Conservation (phyloP, 768 basidiomycete genomes). For the Boletus bicolor region DNA sequence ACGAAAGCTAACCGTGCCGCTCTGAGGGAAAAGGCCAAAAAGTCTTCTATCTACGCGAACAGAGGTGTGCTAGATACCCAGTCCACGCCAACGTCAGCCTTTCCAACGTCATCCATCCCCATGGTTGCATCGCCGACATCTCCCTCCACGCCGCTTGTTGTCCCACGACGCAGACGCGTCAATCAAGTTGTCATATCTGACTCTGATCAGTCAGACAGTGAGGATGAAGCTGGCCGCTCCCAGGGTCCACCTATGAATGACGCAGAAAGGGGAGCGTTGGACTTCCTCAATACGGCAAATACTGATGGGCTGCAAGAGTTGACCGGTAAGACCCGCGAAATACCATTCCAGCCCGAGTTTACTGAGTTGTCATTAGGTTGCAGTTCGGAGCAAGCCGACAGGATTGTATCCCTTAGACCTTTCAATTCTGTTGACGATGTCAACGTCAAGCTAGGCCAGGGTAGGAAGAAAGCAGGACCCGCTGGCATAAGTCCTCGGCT, state of each 20-base stretch:
- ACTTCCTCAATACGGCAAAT: slow-evolving; percentile 65
- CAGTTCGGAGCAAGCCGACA: slow-evolving; percentile 72
- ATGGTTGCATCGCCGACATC: slow-evolving; percentile 36
- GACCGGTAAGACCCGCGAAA: slow-evolving; percentile 50
- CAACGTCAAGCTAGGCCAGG: slow-evolving; percentile 70
- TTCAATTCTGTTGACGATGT: slow-evolving; percentile 77
- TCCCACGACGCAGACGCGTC: slow-evolving; percentile 47
- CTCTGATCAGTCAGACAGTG: slow-evolving; percentile 47
- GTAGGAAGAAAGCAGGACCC: slow-evolving; percentile 82
- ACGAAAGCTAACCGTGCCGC: slow-evolving; percentile 62
- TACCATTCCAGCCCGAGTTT: neutral
- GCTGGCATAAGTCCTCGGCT: slow-evolving; percentile 83
- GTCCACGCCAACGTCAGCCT: slow-evolving; percentile 35
- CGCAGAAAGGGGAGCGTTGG: slow-evolving; percentile 51
- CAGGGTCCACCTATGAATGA: slow-evolving; percentile 35
- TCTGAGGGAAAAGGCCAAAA: slow-evolving; percentile 72
- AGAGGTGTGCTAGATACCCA: slow-evolving; percentile 49
- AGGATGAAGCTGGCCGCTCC: slow-evolving; percentile 37
- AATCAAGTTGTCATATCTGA: slow-evolving; percentile 69
- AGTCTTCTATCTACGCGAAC: slow-evolving; percentile 79
- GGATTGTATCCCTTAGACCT: slow-evolving; percentile 75
- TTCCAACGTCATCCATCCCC: slow-evolving; percentile 30
- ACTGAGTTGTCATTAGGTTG: slow-evolving; percentile 52
- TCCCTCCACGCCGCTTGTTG: slow-evolving; percentile 41
- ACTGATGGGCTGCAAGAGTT: slow-evolving; percentile 68